phyloP scores from a whole-genome alignment of 768 basidiomycete genomes.

The Lyophyllum decastes region DNA sequence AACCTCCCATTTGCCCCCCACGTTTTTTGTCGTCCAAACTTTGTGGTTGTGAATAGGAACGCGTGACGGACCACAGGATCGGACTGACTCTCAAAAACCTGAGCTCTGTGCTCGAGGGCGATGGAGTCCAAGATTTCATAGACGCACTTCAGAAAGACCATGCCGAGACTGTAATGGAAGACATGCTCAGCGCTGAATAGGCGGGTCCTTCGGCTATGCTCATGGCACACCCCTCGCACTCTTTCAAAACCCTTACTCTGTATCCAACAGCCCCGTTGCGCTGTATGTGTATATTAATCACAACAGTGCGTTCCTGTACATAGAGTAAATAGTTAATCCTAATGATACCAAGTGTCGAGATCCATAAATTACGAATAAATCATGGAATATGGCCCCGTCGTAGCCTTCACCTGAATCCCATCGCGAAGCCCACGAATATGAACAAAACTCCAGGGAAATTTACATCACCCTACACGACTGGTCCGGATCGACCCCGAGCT shows the following conservation, averaged over 20 bases:
- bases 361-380: not conserved
- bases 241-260: no score
- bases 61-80: conserved; percentile 91
- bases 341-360: not conserved
- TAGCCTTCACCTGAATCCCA: no score
- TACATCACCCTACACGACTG: conserved; percentile 19
- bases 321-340: not conserved
- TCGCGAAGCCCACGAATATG: no score
- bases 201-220: not conserved
- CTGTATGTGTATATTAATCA: not conserved
- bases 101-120: conserved; percentile 64
- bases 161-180: conserved; percentile 38
- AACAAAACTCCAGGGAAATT: not conserved
- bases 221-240: not conserved
- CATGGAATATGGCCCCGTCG: no score
- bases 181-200: conserved; percentile 11
- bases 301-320: not conserved
- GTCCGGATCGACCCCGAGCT: conserved; percentile 59
- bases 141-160: conserved; percentile 57
- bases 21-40: not conserved
- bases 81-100: conserved; percentile 75
- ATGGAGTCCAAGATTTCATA: conserved; percentile 58
- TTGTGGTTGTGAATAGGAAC: conserved; percentile 61
- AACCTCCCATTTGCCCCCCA: not conserved
- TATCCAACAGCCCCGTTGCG: no score